Base-by-base conservation (phyloP, 2,329 filamentous ascomycete genomes). In the Stagonosporopsis vannaccii region DNA sequence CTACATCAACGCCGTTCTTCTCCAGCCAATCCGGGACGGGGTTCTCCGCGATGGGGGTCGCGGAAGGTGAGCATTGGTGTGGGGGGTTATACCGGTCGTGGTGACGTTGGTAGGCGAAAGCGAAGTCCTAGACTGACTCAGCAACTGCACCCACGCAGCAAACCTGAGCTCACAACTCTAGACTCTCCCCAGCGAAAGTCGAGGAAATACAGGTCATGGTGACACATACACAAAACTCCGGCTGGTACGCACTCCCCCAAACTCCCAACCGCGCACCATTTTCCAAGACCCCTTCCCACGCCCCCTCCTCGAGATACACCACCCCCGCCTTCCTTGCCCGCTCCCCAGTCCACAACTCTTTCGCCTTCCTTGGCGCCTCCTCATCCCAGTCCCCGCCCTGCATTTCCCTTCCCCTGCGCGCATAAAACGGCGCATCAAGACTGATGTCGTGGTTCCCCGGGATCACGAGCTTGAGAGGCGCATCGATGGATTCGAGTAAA, bases 381-480 rank as follows among this genome's bases (percentile, higher is more conserved):
- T 55, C 30, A 41, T 70, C 66, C 17, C 62, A 57, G 57, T 67
- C 45, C 55, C 56, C n/a, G 12, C 63, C 25, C 53, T 70, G 56
- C 72, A 74, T 72, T 19, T 58, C 47, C 30, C 59, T 39, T 0
- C 73, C 72, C 33, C 62, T 70, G 6, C 68, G 42, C 7, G 3
- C 15, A 62, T 82, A 84, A 66, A 81, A 84, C 0, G 72, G 69
- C 35, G 77, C 74, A 59, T 88, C 85, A 1, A 88, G 77, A 4
- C 80, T 82, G 39, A 86, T 75, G 64, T 87, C 85, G 71, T 88
- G 86, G 65, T 88, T 88, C 0, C 86, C 86, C 0, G 85, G 81
- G 56, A 88, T 87, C 19, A 88, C 81, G 22, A 88, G 75, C 64
- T 87, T 88, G 5, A 88, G 69, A 8, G 81, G 79, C 2, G 84